phyloP scores from a whole-genome alignment of 805 yeast genomes.

The Schwanniomyces pseudopolymorphus region DNA sequence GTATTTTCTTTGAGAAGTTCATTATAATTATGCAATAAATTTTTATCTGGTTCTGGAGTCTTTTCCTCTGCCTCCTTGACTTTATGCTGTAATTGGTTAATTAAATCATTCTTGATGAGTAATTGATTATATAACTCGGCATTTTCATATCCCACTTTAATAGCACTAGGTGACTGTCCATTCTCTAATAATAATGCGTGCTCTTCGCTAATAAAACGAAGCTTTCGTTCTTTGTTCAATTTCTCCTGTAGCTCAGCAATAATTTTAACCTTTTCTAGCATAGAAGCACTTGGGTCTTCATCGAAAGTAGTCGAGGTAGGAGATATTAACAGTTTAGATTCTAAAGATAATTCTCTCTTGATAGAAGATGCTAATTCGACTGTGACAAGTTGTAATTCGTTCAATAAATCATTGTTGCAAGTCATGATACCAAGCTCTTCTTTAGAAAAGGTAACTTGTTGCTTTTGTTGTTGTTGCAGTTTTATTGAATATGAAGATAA shows the following conservation, averaged over 20 bases:
- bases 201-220: conserved; percentile 70
- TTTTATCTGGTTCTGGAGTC: conserved; percentile 30
- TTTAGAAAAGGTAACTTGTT: conserved; percentile 42
- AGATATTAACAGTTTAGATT: conserved; percentile 37
- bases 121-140: conserved; percentile 50
- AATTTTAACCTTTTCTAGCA: conserved; percentile 14
- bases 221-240: conserved; percentile 61
- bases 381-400: conserved; percentile 67
- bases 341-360: conserved; percentile 64
- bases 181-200: conserved; percentile 57
- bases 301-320: conserved; percentile 1
- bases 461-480: conserved; percentile 5
- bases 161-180: conserved; percentile 51
- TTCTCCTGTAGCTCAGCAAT: conserved; percentile 56
- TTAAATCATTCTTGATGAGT: conserved; percentile 46
- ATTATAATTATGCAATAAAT: conserved; percentile 38
- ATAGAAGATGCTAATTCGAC: conserved; percentile 73
- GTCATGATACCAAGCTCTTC: conserved; percentile 64
- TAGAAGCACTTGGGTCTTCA: conserved; percentile 6
- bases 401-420: conserved; percentile 56
- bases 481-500: background rate
- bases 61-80: conserved; percentile 33
- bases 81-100: conserved; percentile 48
- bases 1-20: conserved; percentile 39
- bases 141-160: conserved; percentile 57